These are phyloP conservation scores for Alternaria hordeiaustralica DNA, from an alignment of 2,329 filamentous ascomycete genomes.

Conservation along the genomic window DNA sequence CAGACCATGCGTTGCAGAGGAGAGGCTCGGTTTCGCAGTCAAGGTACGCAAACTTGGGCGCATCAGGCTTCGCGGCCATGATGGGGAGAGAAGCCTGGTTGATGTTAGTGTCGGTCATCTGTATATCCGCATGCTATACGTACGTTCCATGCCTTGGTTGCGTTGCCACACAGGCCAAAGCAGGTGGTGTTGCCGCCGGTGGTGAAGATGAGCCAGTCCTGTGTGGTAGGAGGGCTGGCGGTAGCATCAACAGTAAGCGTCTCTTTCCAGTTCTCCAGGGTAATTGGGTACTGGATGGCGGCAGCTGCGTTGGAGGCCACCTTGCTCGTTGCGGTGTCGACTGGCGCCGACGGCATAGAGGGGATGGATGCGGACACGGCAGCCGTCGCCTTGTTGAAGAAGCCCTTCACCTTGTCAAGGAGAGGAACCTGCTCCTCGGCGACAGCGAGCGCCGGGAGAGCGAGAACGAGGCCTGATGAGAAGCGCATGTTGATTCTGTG, in stretches of 20 bases:
- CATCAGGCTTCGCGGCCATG: slow-evolving; percentile 65
- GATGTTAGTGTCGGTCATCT: slow-evolving; percentile 1
- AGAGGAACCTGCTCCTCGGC: slow-evolving; percentile 67
- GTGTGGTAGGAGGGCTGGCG: slow-evolving; percentile 64
- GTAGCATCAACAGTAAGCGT: slow-evolving; percentile 67
- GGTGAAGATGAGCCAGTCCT: slow-evolving; percentile 78
- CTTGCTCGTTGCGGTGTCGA: slow-evolving; percentile 59
- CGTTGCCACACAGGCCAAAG: slow-evolving; percentile 69
- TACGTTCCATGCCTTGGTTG: slow-evolving; percentile 67
- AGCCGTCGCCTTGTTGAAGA: slow-evolving; percentile 61
- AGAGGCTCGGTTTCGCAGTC: slow-evolving; percentile 78
- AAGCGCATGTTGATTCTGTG: slow-evolving; percentile 57
- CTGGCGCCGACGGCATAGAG: slow-evolving; percentile 41
- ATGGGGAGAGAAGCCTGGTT: slow-evolving; percentile 66
- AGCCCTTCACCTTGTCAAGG: slow-evolving; percentile 65
- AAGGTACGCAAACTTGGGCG: slow-evolving; percentile 71
- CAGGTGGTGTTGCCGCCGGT: slow-evolving; percentile 82
- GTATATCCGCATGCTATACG: slow-evolving; percentile 19
- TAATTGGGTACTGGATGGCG: slow-evolving; percentile 64
- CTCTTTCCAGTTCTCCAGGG: slow-evolving; percentile 73
- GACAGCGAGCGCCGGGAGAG: slow-evolving; percentile 57
- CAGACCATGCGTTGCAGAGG: slow-evolving; percentile 77
- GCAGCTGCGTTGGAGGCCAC: slow-evolving; percentile 60
- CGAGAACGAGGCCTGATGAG: slow-evolving; percentile 58
- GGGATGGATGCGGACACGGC: slow-evolving; percentile 62